A percentile compares a stretch with the other conserved stretches of the same genome.
Conservation (phyloP, 345 rosid species). For the Eucalyptus tenuipes region DNA sequence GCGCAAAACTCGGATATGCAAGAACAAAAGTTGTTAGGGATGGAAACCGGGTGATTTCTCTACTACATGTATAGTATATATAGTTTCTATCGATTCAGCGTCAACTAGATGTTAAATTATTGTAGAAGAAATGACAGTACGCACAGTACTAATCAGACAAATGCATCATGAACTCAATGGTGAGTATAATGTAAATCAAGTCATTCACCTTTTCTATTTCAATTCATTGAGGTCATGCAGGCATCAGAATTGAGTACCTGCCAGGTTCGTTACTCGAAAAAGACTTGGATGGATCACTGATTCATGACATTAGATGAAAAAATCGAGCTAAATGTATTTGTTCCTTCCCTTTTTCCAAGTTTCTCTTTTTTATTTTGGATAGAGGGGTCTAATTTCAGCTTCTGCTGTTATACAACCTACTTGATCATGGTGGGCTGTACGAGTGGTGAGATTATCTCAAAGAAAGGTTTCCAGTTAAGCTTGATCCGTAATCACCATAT, state of each 20-base stretch:
- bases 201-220: not conserved
- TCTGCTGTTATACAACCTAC: not conserved
- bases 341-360: not conserved
- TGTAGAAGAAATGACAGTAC: not conserved
- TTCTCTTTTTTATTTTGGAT: not conserved
- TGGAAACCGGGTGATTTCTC: not conserved
- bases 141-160: not conserved
- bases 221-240: not conserved
- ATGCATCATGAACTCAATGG: not conserved
- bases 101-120: not conserved
- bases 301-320: not conserved
- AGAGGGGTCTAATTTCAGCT: not conserved
- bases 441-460: not conserved
- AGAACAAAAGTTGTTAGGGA: not conserved
- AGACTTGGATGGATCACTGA: not conserved
- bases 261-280: not conserved
- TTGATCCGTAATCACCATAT: not conserved
- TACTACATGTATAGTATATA: not conserved
- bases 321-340: not conserved
- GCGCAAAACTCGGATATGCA: not conserved
- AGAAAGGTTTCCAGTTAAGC: not conserved
- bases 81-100: not conserved
- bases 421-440: not conserved
- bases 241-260: not conserved
- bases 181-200: not conserved